Evolutionary conservation across 306 rosid genomes (phyloP).

Genomic region (Dryas octopetala): DNA sequence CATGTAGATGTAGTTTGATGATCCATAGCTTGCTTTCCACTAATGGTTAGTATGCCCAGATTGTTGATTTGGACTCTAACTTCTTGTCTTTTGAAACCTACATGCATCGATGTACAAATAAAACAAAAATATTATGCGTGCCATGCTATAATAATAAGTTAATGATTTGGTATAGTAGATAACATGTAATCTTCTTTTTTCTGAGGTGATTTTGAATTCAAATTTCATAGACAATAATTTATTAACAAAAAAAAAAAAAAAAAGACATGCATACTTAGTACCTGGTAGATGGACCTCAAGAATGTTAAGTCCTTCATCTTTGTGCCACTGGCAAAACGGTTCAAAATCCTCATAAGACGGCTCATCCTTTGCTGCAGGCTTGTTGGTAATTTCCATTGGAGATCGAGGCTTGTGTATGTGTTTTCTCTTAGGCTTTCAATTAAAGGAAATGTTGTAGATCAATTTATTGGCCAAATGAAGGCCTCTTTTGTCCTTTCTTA

Average conservation of each 20-base stretch:
- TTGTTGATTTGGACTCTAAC: conserved; percentile 32
- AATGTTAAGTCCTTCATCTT: conserved; percentile 26
- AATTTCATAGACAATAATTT: too few relatives aligned
- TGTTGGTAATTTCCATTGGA: conserved; percentile 20
- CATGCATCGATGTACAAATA: not conserved
- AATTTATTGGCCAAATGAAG: not conserved
- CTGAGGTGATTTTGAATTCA: too few relatives aligned
- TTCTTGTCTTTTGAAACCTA: conserved; percentile 41
- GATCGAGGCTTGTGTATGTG: not conserved
- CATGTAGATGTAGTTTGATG: conserved; percentile 13
- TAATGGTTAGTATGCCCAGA: conserved; percentile 16
- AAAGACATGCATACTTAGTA: not conserved
- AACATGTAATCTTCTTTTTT: too few relatives aligned
- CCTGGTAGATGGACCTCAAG: conserved; percentile 47
- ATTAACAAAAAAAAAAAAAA: too few relatives aligned
- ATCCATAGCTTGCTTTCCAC: conserved; percentile 24
- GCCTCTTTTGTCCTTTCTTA: not conserved
- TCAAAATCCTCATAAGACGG: conserved; percentile 30
- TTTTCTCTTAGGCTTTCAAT: not conserved
- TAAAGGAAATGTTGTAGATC: not conserved
- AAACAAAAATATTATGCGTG: too few relatives aligned
- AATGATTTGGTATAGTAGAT: too few relatives aligned
- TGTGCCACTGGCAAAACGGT: conserved; percentile 39
- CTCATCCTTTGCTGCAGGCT: not conserved
- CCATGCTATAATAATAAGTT: too few relatives aligned